phyloP scores from a whole-genome alignment of 164 flowering plant genomes.

The Echeveria elegans region DNA sequence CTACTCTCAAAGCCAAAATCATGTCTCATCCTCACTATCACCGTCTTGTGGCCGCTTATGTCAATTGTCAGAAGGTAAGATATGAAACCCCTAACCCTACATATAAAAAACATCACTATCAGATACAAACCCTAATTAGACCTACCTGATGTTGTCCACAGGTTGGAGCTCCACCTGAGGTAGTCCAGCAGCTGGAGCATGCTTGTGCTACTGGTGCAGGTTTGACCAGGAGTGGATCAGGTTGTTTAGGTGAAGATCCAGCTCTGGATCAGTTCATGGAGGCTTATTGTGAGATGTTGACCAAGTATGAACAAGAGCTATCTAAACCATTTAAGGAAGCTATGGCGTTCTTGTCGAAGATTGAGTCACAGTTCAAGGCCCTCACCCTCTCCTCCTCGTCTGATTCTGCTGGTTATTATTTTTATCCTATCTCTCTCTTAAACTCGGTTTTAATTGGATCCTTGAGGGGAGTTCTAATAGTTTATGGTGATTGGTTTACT shows the following conservation, averaged over 20 bases:
- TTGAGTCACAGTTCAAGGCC: slow-evolving; percentile 7
- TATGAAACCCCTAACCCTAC: background rate
- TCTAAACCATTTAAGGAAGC: slow-evolving; percentile 8
- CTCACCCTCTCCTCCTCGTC: slow-evolving; percentile 25
- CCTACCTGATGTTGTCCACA: background rate
- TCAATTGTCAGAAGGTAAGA: slow-evolving; percentile 8
- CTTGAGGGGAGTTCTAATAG: background rate
- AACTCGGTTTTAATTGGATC: background rate
- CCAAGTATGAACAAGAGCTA: slow-evolving; percentile 6
- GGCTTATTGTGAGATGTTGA: slow-evolving; percentile 6
- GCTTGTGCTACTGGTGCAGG: slow-evolving; percentile 22
- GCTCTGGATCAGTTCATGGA: slow-evolving; percentile 9
- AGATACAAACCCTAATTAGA: background rate
- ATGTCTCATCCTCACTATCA: slow-evolving; percentile 8
- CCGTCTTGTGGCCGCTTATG: slow-evolving; percentile 7
- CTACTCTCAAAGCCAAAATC: slow-evolving; percentile 13
- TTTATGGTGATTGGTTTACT: background rate
- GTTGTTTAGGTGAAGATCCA: slow-evolving; percentile 24
- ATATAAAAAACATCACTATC: background rate
- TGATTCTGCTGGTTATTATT: slow-evolving; percentile 2
- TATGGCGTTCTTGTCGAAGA: slow-evolving; percentile 9
- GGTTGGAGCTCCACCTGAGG: slow-evolving; percentile 9
- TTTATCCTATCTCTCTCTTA: background rate
- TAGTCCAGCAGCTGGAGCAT: slow-evolving; percentile 6
- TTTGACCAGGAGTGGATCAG: slow-evolving; percentile 5